A percentile compares a stretch with the other conserved stretches of the same genome.
phyloP scores from a whole-genome alignment of 169 alveolate genomes.

The Babesia microti region DNA sequence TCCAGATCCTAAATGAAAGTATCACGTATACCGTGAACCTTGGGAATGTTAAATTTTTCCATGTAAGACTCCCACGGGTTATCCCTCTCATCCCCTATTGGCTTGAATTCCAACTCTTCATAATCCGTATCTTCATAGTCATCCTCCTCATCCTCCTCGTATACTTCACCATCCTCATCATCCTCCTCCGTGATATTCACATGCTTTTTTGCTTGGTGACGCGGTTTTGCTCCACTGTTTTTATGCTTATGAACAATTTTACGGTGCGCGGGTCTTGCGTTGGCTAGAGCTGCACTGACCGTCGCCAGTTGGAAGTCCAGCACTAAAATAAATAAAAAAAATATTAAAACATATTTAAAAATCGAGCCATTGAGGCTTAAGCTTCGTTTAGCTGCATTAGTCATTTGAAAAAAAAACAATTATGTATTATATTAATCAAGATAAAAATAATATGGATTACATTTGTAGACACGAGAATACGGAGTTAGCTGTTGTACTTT shows the following conservation, averaged over 20 bases:
- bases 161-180: background rate
- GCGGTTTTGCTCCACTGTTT: background rate
- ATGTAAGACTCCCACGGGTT: conserved; percentile 49
- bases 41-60: conserved; percentile 52
- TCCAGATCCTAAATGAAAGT: too few species aligned
- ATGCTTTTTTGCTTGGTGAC: background rate
- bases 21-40: conserved; percentile 48
- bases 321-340: too few species aligned
- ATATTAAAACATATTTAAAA: too few species aligned
- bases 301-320: background rate
- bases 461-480: too few species aligned
- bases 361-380: too few species aligned
- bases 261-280: background rate
- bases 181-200: background rate
- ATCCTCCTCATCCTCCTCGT: background rate
- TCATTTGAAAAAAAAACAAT: too few species aligned
- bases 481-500: too few species aligned
- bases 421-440: too few species aligned
- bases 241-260: background rate
- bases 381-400: too few species aligned
- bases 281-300: background rate
- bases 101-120: background rate
- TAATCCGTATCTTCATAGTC: background rate
- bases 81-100: conserved; percentile 2
- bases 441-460: too few species aligned